Evolutionary conservation across 495 filamentous ascomycete genomes (phyloP).

Genomic region (Pyrenula aspistea): DNA sequence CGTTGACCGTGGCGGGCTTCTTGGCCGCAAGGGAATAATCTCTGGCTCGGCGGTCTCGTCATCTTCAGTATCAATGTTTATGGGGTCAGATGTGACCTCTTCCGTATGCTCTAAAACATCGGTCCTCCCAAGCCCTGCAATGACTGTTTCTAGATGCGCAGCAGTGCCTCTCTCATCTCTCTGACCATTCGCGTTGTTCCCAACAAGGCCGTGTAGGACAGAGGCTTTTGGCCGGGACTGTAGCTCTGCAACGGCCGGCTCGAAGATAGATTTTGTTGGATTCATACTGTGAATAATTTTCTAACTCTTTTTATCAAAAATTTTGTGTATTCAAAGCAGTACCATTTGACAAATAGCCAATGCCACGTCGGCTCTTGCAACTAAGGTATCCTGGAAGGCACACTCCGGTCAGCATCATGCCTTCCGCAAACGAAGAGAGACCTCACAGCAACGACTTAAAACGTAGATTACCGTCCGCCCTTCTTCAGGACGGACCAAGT

Average conservation of each 20-base stretch:
- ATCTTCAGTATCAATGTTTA: slow-evolving; percentile 6
- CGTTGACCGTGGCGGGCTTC: slow-evolving; percentile 2
- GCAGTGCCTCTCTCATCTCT: neutral
- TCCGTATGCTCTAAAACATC: neutral
- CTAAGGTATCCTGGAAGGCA: neutral
- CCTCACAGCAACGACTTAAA: slow-evolving; percentile 1
- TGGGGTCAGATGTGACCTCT: neutral
- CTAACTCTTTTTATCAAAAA: neutral
- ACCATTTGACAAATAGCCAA: no score
- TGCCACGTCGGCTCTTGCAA: no score
- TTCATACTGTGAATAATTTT: neutral
- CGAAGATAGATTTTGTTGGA: neutral
- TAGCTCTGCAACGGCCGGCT: neutral
- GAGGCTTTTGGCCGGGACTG: neutral
- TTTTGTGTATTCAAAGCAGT: neutral
- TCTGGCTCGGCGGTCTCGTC: slow-evolving; percentile 9
- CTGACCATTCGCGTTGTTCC: neutral
- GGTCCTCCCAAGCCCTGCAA: neutral
- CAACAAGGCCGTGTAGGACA: neutral
- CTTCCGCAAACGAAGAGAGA: neutral
- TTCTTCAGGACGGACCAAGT: slow-evolving; percentile 44
- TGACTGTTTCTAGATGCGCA: neutral
- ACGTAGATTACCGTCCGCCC: slow-evolving; percentile 42
- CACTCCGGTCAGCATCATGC: neutral
- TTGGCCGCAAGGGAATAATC: neutral